Percentiles rank a stretch among this genome's conserved stretches.
phyloP scores from a whole-genome alignment of 1,284 basidiomycete genomes.

The Ceratobasidium sp. region DNA sequence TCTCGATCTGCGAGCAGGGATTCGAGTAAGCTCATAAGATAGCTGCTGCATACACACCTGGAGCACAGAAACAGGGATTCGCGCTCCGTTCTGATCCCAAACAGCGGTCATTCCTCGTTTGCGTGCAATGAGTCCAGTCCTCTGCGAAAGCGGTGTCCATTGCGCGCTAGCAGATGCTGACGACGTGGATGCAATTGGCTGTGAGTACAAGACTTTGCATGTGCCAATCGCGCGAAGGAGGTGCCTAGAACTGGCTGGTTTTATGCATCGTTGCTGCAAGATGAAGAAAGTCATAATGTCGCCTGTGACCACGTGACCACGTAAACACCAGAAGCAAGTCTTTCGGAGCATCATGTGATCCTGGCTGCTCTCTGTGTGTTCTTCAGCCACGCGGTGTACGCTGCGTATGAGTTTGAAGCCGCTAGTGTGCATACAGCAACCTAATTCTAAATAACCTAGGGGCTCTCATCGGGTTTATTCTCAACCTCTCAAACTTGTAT shows the following conservation, averaged over 20 bases:
- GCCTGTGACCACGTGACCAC: conserved; percentile 25
- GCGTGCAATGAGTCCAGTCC: conserved; percentile 94
- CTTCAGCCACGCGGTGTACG: neutral
- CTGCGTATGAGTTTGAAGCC: neutral
- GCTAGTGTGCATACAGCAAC: neutral
- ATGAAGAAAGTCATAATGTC: conserved; percentile 21
- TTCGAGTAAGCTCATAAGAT: neutral
- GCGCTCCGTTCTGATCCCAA: conserved; percentile 91
- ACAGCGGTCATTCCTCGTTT: conserved; percentile 97
- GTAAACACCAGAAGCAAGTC: neutral
- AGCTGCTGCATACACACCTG: conserved; percentile 69
- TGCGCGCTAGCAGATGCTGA: conserved; percentile 46
- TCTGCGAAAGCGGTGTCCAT: conserved; percentile 89
- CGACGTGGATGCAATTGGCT: neutral
- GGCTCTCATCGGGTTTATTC: too few species aligned
- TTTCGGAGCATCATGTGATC: conserved; percentile 5
- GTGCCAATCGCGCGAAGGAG: conserved; percentile 24
- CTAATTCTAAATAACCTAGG: too few species aligned
- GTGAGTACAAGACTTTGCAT: neutral
- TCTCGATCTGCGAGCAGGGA: conserved; percentile 70
- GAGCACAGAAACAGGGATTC: conserved; percentile 93
- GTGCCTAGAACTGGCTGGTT: neutral
- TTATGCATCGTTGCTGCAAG: neutral
- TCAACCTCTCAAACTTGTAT: neutral
- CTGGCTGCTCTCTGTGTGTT: neutral